Evolutionary conservation across 108 stramenopile genomes (phyloP).

Genomic region (Fistulifera pelliculosa): DNA sequence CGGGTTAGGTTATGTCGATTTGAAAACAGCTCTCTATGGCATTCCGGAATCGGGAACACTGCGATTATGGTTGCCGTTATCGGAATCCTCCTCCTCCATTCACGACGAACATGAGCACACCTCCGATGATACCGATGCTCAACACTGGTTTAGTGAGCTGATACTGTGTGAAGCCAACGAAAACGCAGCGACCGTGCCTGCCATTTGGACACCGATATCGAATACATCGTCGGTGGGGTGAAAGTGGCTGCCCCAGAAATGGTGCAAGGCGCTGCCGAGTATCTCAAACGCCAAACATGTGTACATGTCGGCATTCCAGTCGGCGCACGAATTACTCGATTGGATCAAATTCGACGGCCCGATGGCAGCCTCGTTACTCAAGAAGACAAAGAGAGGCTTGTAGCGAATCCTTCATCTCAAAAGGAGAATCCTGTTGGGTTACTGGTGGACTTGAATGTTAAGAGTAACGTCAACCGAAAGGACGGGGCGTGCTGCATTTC

Average conservation of each 20-base stretch:
- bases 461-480: conserved; percentile 34
- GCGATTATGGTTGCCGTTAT: conserved; percentile 65
- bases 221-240: conserved; percentile 47
- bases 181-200: conserved; percentile 63
- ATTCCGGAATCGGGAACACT: conserved; percentile 62
- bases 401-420: background rate
- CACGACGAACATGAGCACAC: conserved; percentile 21
- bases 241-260: conserved; percentile 16
- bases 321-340: conserved; percentile 34
- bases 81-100: conserved; percentile 14
- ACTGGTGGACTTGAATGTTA: conserved; percentile 28
- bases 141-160: conserved; percentile 54
- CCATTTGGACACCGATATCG: conserved; percentile 52
- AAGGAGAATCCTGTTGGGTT: conserved; percentile 15
- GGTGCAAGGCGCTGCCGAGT: conserved; percentile 61
- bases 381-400: conserved; percentile 13
- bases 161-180: conserved; percentile 84
- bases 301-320: conserved; percentile 55
- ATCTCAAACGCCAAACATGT: conserved; percentile 72
- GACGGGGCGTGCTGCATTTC: conserved; percentile 80
- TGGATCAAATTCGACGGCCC: conserved; percentile 21
- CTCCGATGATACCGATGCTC: conserved; percentile 26
- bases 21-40: conserved; percentile 82
- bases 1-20: conserved; percentile 79
- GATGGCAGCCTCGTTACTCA: conserved; percentile 19